Conservation (phyloP, 192 early-diverging fungal genomes). For the Mortierella hygrophila region DNA sequence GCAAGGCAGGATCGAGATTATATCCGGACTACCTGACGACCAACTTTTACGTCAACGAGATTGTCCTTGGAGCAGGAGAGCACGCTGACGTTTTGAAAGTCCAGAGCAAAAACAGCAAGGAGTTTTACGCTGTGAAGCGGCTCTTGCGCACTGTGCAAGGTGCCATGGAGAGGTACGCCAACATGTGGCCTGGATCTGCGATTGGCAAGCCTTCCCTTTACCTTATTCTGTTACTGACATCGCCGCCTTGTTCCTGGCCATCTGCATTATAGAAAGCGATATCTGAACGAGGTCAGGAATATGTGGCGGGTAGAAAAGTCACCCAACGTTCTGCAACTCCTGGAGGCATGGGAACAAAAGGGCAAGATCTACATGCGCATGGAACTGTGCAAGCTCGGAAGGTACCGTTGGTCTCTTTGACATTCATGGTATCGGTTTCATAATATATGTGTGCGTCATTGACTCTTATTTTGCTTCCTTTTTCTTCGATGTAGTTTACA, state of each 20-base stretch:
- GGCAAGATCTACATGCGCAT: slow-evolving; percentile 91
- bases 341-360: slow-evolving; percentile 92
- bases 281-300: slow-evolving; percentile 87
- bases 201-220: background rate
- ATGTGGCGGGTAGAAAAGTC: slow-evolving; percentile 74
- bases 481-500: slow-evolving; percentile 21
- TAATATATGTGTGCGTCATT: slow-evolving; percentile 20
- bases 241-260: background rate
- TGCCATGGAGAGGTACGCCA: slow-evolving; percentile 72
- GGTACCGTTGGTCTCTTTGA: slow-evolving; percentile 18
- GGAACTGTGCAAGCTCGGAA: slow-evolving; percentile 88
- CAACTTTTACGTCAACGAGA: slow-evolving; percentile 74
- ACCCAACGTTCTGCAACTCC: slow-evolving; percentile 76
- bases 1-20: slow-evolving; percentile 28
- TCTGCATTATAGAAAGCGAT: slow-evolving; percentile 59
- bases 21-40: slow-evolving; percentile 76
- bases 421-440: background rate
- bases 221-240: no score
- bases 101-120: slow-evolving; percentile 68
- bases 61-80: slow-evolving; percentile 80
- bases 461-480: slow-evolving; percentile 28
- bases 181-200: no score
- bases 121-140: slow-evolving; percentile 87
- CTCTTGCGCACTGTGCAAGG: slow-evolving; percentile 77
- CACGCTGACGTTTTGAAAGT: slow-evolving; percentile 89